Evolutionary conservation across 2,329 filamentous ascomycete genomes (phyloP).

Genomic region (Leptoxyphium fumago): DNA sequence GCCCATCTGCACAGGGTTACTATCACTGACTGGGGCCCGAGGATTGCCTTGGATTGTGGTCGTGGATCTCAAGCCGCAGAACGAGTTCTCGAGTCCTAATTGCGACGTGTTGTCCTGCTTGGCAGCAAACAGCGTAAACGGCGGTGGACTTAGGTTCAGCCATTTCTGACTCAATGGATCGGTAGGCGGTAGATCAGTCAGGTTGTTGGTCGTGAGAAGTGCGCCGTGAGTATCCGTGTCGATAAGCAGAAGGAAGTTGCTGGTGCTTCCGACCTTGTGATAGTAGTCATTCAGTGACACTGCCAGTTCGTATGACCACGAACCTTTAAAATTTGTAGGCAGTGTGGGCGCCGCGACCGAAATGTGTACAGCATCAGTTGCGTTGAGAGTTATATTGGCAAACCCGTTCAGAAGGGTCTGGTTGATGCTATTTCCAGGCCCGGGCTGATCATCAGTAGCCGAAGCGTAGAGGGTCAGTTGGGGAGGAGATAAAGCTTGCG

Average conservation of each 20-base stretch:
- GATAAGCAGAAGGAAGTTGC: constrained; percentile 55
- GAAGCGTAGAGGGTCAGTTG: constrained; percentile 69
- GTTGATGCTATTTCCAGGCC: constrained; percentile 37
- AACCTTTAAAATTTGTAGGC: constrained; percentile 43
- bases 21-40: constrained; percentile 28
- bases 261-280: constrained; percentile 45
- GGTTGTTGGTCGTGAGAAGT: constrained; percentile 62
- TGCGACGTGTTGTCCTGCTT: constrained; percentile 45
- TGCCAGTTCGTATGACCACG: constrained; percentile 69
- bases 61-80: constrained; percentile 63
- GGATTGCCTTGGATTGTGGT: constrained; percentile 42
- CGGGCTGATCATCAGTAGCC: constrained; percentile 48
- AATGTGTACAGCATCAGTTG: constrained; percentile 57
- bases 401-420: constrained; percentile 55
- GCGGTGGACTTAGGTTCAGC: constrained; percentile 40
- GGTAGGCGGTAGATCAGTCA: constrained; percentile 39
- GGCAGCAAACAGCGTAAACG: constrained; percentile 64
- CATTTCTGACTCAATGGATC: constrained; percentile 37
- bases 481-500: constrained; percentile 31
- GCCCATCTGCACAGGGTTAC: constrained; percentile 28
- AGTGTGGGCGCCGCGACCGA: constrained; percentile 57
- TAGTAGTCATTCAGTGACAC: constrained; percentile 69
- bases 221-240: constrained; percentile 72
- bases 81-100: constrained; percentile 61
- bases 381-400: constrained; percentile 46